Base-by-base conservation (phyloP, 2,329 filamentous ascomycete species). In the Monosporascus ibericus region DNA sequence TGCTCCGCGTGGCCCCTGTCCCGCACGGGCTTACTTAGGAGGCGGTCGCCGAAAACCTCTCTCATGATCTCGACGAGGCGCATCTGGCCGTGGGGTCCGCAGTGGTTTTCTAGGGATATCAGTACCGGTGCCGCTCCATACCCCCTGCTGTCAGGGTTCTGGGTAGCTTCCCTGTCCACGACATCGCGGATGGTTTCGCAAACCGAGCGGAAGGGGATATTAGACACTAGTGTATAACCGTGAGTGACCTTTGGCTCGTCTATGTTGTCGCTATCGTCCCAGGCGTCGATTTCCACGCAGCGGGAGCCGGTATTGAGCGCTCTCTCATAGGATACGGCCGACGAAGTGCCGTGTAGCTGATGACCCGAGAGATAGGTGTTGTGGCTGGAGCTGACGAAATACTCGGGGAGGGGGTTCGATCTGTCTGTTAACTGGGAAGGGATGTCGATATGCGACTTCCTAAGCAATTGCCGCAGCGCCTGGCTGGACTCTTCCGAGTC, bases 241-340 rank as follows among this genome's bases (percentile, higher is more conserved):
- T 88, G 85, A 0, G 85, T 88, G 49, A 87, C 84, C 63, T 86
- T 87, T 4, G 84, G 85, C 64, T 87, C 85, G 9, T 82, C 75
- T 39, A 69, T 69, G 59, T 86, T 66, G 8, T 82, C 78, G 38
- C 78, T 72, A 47, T 85, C 75, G 60, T 88, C 84, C 86, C 85
- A 89, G 1, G 82, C 86, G 62, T 88, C 85, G 50, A 88, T 88
- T 68, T 89, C 86, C 38, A 89, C 84, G 60, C 86, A 89, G 6
- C 86, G 75, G 2, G 84, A 83, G 1, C 85, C 86, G 0, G 82
- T 80, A 30, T 69, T 72, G 17, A 89, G 70, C 0, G 83, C 82
- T 6, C 75, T 81, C 60, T 84, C 76, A 62, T 89, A 89, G 0
- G 83, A 85, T 4, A 75, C 71, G 7, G 82, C 82, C 3, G 79